phyloP scores from a whole-genome alignment of 2,329 filamentous ascomycete species.

The Sclerotinia minor region DNA sequence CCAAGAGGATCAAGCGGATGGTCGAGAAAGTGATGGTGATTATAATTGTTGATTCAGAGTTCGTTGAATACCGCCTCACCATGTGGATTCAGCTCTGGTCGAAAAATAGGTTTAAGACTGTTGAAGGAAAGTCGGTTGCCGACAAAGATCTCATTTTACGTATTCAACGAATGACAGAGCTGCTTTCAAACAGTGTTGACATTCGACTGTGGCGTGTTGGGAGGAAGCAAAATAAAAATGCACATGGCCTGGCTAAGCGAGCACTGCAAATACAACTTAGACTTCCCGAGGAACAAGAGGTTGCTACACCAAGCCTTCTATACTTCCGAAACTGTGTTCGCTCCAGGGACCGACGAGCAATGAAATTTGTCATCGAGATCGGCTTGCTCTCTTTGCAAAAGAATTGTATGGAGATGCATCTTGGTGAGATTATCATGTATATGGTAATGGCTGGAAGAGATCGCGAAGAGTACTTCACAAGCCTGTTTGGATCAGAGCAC shows the following conservation, averaged over 20 bases:
- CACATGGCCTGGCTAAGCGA: background rate
- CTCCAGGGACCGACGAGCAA: background rate
- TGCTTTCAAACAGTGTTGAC: background rate
- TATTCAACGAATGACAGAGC: background rate
- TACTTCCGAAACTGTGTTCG: background rate
- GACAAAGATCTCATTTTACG: background rate
- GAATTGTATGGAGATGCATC: background rate
- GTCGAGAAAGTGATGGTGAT: background rate
- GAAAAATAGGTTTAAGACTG: background rate
- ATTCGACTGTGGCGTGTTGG: background rate
- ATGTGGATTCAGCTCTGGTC: background rate
- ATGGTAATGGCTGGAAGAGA: background rate
- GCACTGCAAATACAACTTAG: no score
- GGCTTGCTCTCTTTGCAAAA: no score
- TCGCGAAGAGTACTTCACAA: background rate
- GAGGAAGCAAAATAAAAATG: background rate
- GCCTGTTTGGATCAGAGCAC: background rate
- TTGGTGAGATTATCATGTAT: background rate
- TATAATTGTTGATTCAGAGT: background rate
- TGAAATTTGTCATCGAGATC: background rate
- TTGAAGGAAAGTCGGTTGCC: background rate
- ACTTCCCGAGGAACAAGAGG: no score
- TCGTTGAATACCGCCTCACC: background rate
- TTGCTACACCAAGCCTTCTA: background rate
- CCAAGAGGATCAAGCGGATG: no score